These are phyloP conservation scores for Elaphomyces granulatus DNA, from an alignment of 495 filamentous ascomycete species.

Conservation along the genomic window DNA sequence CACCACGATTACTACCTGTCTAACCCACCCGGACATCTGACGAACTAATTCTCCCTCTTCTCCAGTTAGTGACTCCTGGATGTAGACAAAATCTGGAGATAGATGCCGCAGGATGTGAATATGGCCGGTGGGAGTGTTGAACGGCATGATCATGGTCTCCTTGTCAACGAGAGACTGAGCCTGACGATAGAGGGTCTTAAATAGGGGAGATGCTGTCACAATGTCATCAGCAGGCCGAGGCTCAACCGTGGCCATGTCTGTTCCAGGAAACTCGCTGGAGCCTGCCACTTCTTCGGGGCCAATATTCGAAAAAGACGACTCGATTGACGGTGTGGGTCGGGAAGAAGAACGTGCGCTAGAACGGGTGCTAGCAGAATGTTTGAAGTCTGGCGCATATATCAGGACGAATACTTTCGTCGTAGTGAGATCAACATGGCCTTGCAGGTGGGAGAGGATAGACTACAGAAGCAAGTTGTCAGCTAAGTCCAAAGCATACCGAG, in stretches of 20 bases:
- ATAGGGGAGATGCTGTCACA: constrained; percentile 37
- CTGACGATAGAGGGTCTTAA: constrained; percentile 62
- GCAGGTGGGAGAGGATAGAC: constrained; percentile 85
- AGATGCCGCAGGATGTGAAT: constrained; percentile 75
- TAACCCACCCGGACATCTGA: constrained; percentile 69
- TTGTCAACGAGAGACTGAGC: constrained; percentile 65
- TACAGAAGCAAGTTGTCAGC: constrained; percentile 19
- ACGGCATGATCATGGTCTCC: constrained; percentile 73
- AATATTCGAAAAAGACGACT: constrained; percentile 82
- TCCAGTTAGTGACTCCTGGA: constrained; percentile 66
- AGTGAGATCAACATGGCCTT: constrained; percentile 51
- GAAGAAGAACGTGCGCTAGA: constrained; percentile 24
- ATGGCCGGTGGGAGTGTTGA: constrained; percentile 62
- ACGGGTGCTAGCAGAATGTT: constrained; percentile 36
- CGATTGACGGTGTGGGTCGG: constrained; percentile 45
- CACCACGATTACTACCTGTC: constrained; percentile 71
- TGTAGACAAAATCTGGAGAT: constrained; percentile 66
- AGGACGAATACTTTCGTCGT: constrained; percentile 65
- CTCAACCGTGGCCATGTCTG: constrained; percentile 33
- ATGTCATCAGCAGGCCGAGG: constrained; percentile 24
- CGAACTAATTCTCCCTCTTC: constrained; percentile 52
- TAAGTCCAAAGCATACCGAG: too few relatives aligned
- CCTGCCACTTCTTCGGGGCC: constrained; percentile 58
- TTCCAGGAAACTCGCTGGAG: constrained; percentile 47
- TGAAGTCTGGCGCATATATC: constrained; percentile 72